Evolutionary conservation across 306 rosid species (phyloP).

Genomic region (Glycine soja): DNA sequence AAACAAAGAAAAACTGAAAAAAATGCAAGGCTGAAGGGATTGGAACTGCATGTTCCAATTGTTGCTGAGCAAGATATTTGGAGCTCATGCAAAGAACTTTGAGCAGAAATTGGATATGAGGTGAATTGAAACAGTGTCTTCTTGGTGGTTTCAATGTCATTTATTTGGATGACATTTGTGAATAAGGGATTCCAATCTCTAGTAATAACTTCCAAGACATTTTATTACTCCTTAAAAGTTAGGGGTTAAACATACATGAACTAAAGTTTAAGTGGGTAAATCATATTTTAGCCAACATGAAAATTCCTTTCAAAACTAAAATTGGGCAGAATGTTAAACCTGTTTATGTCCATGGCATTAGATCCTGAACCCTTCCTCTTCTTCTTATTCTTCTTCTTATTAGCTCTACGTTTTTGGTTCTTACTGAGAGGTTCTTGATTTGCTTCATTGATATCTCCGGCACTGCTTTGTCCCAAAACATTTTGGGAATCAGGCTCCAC

Average conservation of each 20-base stretch:
- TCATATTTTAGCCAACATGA: neutral
- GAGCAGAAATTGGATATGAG: neutral
- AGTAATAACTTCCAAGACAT: neutral
- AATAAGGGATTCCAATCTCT: neutral
- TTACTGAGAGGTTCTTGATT: conserved; percentile 45
- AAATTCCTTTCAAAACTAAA: conserved; percentile 4
- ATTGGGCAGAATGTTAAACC: conserved; percentile 36
- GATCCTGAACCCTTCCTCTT: conserved; percentile 44
- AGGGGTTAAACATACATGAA: neutral
- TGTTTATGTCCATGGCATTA: conserved; percentile 24
- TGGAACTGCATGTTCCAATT: neutral
- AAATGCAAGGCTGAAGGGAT: no score
- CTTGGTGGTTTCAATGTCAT: neutral
- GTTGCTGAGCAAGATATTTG: neutral
- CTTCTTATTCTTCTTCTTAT: conserved; percentile 54
- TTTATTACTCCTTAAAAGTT: neutral
- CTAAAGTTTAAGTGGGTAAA: neutral
- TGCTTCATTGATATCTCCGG: conserved; percentile 33
- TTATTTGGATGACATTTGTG: neutral
- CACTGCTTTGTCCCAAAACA: conserved; percentile 46
- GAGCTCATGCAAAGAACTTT: neutral
- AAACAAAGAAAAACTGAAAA: no score
- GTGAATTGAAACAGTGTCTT: neutral
- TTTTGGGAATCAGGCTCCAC: conserved; percentile 50
- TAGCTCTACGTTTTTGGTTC: conserved; percentile 57